These are phyloP conservation scores for Cenchrus americanus DNA, from an alignment of 176 grass and related monocot genomes.

Conservation along the genomic window DNA sequence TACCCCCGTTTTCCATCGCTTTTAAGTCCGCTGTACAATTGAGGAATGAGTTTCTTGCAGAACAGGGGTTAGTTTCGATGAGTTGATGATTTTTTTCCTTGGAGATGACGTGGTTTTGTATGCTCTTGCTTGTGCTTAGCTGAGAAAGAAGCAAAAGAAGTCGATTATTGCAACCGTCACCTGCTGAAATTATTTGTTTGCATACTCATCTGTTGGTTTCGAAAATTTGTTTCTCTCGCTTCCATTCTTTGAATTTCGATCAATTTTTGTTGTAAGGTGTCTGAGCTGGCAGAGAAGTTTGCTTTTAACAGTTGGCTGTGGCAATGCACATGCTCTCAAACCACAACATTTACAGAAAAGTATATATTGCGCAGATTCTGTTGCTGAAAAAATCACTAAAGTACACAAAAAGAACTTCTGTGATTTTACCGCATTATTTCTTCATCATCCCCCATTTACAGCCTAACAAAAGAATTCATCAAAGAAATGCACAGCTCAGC, in stretches of 20 bases:
- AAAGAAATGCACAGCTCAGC: too few species aligned
- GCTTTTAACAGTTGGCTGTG: too few species aligned
- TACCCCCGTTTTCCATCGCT: background rate
- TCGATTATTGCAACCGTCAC: background rate
- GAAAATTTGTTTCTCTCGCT: background rate
- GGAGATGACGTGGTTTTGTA: background rate
- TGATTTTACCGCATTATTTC: too few species aligned
- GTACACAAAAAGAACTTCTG: too few species aligned
- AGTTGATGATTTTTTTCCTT: background rate
- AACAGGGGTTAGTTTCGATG: constrained; percentile 4
- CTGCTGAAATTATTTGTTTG: background rate
- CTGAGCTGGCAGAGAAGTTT: background rate
- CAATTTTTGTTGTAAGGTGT: background rate
- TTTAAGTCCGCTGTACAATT: constrained; percentile 4
- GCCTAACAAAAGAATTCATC: too few species aligned
- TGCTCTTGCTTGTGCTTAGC: background rate
- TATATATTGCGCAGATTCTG: too few species aligned
- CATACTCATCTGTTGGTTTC: background rate
- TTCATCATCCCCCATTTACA: too few species aligned
- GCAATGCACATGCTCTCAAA: too few species aligned
- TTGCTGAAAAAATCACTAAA: too few species aligned
- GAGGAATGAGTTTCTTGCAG: constrained; percentile 14
- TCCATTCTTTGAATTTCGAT: background rate
- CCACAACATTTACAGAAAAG: too few species aligned
- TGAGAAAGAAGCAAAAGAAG: background rate